Evolutionary conservation across 257 asterid genomes (phyloP), one percentile per base, ranked within the genome.

Genomic region (Perilla frutescens): DNA sequence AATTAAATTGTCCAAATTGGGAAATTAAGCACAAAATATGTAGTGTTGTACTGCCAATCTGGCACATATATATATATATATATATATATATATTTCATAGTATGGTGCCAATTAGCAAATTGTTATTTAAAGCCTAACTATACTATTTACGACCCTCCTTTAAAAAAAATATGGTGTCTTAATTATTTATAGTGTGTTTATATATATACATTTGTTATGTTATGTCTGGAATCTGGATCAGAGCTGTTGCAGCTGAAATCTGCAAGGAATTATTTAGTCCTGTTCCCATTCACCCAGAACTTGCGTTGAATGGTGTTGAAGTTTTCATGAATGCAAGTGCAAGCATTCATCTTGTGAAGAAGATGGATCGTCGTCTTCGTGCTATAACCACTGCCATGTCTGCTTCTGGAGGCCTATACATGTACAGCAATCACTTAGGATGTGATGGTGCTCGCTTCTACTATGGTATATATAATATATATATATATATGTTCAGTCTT

Each of bases 271-370:
- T 91, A 20, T 87, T 89, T 72, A 71, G 86, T 67, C 85, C 94
- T 1, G 68, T 80, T 45, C 89, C 92, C 12, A 82, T 89, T 68
- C 97, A 91, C 67, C 87, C 90, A 31, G 91, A 91, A 76, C 96
- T 91, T 66, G 94, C 90, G 8, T 54, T 91, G 74, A 89, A 89
- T 84, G 97, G 96, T 12, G 97, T 91, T 57, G 97, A 91, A 76
- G 87, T 87, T n/a, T 87, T 91, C 48, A 83, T 89, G 90, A 91
- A 91, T 87, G 94, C 97, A 39, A 91, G 97, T 81, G 96, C 96
- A 76, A 89, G 96, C 68, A 85, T 74, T 69, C 97, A 91, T 81
- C 91, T 79, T 11, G 34, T 83, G 68, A 69, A 87, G 62, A 91
- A 91, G 82, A 86, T 81, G 70, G 89, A 85, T 43, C 59, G 85